Base-by-base conservation (phyloP, 225 moss, liverwort and hornwort species). In the Sphagnum contortum region DNA sequence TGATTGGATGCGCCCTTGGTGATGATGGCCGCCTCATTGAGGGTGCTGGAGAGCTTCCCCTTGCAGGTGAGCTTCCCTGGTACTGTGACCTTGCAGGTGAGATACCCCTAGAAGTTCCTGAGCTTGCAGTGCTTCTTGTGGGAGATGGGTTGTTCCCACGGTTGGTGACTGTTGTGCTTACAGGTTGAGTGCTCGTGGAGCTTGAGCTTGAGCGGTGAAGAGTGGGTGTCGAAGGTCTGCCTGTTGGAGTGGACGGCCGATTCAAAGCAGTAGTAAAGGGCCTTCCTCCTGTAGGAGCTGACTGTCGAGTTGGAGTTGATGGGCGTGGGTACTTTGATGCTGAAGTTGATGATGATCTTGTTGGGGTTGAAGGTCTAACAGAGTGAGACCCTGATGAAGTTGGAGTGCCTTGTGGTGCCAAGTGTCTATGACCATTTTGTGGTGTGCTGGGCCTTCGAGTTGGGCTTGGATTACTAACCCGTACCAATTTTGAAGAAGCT, bases 121-220 rank as follows among this genome's bases (percentile, higher is more conserved):
- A 72, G 69, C 79, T 74, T 45, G 74, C 77, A 4, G 81, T 80
- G 70, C 80, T 78, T 44, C 78, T 49, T 0, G 76, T 71, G 0
- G 81, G 85, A 48, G 85, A 85, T 0, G 85, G 71, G 13, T 76
- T 78, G 5, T 70, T 57, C 63, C 70, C 48, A 29, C 29, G 29
- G 29, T 29, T 29, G 29, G 29, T 29, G 29, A 29, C 29, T 29
- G 0, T 29, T 29, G 29, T 29, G 29, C 29, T 29, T 29, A 29
- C 29, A 29, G 29, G 29, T 29, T 29, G 29, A 29, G 29, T 29
- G 29, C 0, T 29, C 29, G n/a, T n/a, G n/a, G 85, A 73, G 60
- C 81, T 81, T 9, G 85, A 85, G 56, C 67, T 73, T 8, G 81
- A 75, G 55, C 85, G 73, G 3, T 75, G 71, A 12, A 85, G 76